These are phyloP conservation scores for Chlorella sp. DNA, from an alignment of 139 green algal genomes.

Conservation along the genomic window DNA sequence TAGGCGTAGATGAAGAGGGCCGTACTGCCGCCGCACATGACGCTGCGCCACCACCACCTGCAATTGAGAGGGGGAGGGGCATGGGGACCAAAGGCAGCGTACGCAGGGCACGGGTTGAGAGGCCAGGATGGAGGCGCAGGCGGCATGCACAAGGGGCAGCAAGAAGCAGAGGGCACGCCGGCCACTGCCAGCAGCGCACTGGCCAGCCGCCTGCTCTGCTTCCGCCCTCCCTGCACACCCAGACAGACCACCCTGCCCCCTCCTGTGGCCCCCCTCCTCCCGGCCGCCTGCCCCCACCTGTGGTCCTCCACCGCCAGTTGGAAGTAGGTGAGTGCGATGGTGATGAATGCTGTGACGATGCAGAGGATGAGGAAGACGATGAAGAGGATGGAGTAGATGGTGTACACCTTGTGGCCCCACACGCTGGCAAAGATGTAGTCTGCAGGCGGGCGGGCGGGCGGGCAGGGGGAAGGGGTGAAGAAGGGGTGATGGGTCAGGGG, in stretches of 20 bases:
- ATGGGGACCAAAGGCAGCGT: not conserved
- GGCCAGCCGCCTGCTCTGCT: too few species aligned
- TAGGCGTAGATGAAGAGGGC: conserved; percentile 95
- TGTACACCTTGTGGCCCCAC: conserved; percentile 98
- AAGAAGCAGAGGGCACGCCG: not conserved
- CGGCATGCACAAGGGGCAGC: not conserved
- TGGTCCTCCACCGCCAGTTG: conserved; percentile 95
- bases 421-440: conserved; percentile 97
- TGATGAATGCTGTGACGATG: conserved; percentile 96
- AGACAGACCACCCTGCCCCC: not conserved
- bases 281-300: conserved; percentile 60
- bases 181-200: too few species aligned
- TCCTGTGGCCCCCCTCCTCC: conserved; percentile 44
- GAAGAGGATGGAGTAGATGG: conserved; percentile 94
- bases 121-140: not conserved
- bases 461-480: not conserved
- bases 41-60: conserved; percentile 93
- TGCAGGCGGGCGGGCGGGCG: not conserved
- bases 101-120: not conserved
- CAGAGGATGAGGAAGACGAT: conserved; percentile 95
- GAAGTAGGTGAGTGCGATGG: conserved; percentile 94
- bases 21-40: conserved; percentile 97
- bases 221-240: not conserved
- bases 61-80: not conserved
- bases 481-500: too few species aligned